Evolutionary conservation across 1,284 basidiomycete species (phyloP), one percentile per base, ranked within the genome.

Genomic region (Vanrija pseudolonga): DNA sequence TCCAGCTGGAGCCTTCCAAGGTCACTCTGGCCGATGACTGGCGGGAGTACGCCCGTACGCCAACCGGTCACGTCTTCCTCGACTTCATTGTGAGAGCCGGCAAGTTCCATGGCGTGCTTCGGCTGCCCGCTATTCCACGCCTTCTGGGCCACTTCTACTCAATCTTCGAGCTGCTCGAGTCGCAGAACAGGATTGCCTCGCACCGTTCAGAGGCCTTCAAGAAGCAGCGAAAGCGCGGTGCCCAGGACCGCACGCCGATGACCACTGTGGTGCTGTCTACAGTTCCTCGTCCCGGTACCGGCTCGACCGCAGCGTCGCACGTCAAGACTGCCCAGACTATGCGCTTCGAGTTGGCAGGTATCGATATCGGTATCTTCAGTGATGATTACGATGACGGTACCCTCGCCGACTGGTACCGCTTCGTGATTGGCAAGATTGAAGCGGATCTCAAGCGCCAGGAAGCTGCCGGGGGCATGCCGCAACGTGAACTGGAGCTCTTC

Each of bases 11-110:
- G 65, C 89, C 91, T 0, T 74, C 90, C 26, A 79, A 83, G 53
- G 82, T 92, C 48, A 82, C 83, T 46, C 84, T 92, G 42, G 83
- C 81, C 59, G 90, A 95, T 64, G 89, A 94, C 67, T 94, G 90
- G 90, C 83, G 83, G 5, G 77, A 78, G 47, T 79, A 82, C 51
- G 64, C 72, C 26, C 65, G 78, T 42, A 73, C 79, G n/a, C 73
- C 78, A 37, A 79, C 82, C 28, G 80, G 81, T 5, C 84, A 83
- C n/a, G 79, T 93, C 6, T 81, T 81, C 18, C 81, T 95, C 12
- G 83, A 86, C 15, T 92, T 92, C 71, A 82, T 83, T 2, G 84
- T 94, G 32, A 80, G 81, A 44, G 88, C 89, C 22, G 83, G 85
- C 20, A 84, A 85, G 55, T 83, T 93, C 36, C 77, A 84, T 6